A percentile compares a stretch with the other conserved stretches of the same genome.
These are phyloP conservation scores for Plasmodium gaboni DNA, from an alignment of 169 alveolate genomes.

Conservation along the genomic window DNA sequence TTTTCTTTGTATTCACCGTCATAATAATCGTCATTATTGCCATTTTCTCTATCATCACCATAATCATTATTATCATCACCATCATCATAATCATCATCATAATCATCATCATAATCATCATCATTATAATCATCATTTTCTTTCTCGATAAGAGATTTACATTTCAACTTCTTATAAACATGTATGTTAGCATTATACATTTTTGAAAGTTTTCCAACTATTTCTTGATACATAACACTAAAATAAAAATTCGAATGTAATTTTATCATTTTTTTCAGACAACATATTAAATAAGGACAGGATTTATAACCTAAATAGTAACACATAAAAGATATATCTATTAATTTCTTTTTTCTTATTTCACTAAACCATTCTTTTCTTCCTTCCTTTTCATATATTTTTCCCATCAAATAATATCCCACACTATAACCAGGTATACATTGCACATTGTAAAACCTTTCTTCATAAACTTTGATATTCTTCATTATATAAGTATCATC, in stretches of 20 bases:
- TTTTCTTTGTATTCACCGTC: no score
- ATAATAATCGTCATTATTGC: slow-evolving; percentile 1
- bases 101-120: no score
- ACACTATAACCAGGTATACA: slow-evolving; percentile 58
- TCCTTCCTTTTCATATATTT: slow-evolving; percentile 59
- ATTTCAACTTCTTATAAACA: slow-evolving; percentile 14
- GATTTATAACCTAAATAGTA: slow-evolving; percentile 65
- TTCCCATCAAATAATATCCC: slow-evolving; percentile 64
- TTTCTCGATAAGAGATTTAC: background rate
- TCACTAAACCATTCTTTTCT: slow-evolving; percentile 52
- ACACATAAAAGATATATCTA: slow-evolving; percentile 59
- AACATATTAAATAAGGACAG: slow-evolving; percentile 52
- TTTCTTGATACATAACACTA: slow-evolving; percentile 32
- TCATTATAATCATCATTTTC: slow-evolving; percentile 11
- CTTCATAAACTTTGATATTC: slow-evolving; percentile 34
- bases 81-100: no score
- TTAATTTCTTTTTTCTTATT: slow-evolving; percentile 41
- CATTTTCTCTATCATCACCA: background rate
- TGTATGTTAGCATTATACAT: slow-evolving; percentile 31
- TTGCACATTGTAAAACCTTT: slow-evolving; percentile 43
- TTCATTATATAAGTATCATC: slow-evolving; percentile 2
- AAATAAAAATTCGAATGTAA: slow-evolving; percentile 55
- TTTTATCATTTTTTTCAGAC: slow-evolving; percentile 24
- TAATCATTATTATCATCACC: background rate
- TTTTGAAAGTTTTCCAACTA: slow-evolving; percentile 46